Evolutionary conservation across 805 yeast species (phyloP).

Genomic region (Kodamaea leandrae): DNA sequence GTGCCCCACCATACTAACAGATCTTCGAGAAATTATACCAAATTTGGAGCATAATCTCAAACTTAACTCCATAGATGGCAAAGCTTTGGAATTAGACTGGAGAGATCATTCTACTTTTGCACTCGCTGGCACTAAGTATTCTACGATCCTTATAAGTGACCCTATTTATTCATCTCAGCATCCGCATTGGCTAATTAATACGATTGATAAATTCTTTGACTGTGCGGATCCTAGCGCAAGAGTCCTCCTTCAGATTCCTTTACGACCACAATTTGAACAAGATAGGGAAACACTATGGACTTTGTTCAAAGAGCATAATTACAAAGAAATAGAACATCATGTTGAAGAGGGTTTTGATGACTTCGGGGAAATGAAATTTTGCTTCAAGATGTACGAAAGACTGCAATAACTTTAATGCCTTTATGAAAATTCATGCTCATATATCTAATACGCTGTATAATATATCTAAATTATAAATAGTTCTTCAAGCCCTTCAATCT

Average conservation of each 20-base stretch:
- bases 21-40: conserved; percentile 70
- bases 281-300: conserved; percentile 64
- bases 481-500: conserved; percentile 69
- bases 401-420: background rate
- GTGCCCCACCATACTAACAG: conserved; percentile 57
- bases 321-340: conserved; percentile 32
- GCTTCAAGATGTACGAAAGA: conserved; percentile 37
- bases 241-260: conserved; percentile 73
- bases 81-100: conserved; percentile 75
- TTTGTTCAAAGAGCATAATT: conserved; percentile 41
- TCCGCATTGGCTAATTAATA: conserved; percentile 66
- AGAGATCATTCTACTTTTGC: conserved; percentile 48
- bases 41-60: conserved; percentile 61
- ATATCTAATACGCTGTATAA: background rate
- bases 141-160: conserved; percentile 74
- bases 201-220: conserved; percentile 50
- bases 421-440: background rate
- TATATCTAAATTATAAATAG: conserved; percentile 48
- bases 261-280: conserved; percentile 60
- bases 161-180: conserved; percentile 85
- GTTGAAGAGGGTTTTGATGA: conserved; percentile 76
- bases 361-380: conserved; percentile 69
- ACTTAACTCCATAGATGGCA: conserved; percentile 42
- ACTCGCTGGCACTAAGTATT: conserved; percentile 37
- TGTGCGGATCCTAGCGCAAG: conserved; percentile 27